Percentiles rank a stretch among this genome's conserved stretches.
These are phyloP conservation scores for Phytophthora hibernalis DNA, from an alignment of 352 stramenopile genomes.

Conservation along the genomic window DNA sequence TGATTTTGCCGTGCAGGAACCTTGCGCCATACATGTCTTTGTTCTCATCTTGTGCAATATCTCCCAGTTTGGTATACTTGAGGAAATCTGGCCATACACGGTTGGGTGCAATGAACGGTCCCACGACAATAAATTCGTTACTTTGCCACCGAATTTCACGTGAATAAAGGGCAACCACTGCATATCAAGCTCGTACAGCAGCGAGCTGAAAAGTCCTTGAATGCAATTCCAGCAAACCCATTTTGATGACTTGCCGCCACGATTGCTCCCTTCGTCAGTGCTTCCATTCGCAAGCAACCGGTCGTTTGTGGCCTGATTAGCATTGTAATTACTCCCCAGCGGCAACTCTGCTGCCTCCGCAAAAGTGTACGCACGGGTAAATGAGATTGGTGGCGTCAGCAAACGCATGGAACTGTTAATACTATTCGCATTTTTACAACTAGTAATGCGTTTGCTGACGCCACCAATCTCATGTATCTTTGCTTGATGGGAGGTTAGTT, in stretches of 20 bases:
- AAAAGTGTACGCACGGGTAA: too few relatives aligned
- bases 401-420: background rate
- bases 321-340: too few relatives aligned
- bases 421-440: too few relatives aligned
- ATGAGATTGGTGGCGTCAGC: background rate
- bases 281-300: background rate
- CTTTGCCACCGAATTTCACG: background rate
- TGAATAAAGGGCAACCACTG: background rate
- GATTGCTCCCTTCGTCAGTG: background rate
- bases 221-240: conserved; percentile 3
- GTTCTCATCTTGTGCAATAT: background rate
- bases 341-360: too few relatives aligned
- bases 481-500: conserved; percentile 2
- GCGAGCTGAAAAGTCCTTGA: background rate
- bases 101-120: conserved; percentile 8
- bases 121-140: background rate
- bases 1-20: background rate
- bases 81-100: background rate
- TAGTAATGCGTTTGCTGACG: too few relatives aligned
- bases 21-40: background rate
- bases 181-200: conserved; percentile 6
- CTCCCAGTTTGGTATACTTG: background rate
- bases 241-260: conserved; percentile 2
- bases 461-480: too few relatives aligned
- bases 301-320: too few relatives aligned